Percentiles rank a stretch among this genome's conserved stretches.
Evolutionary conservation across 192 early-diverging fungal genomes (phyloP).

Genomic region (Oehlia diaphana): DNA sequence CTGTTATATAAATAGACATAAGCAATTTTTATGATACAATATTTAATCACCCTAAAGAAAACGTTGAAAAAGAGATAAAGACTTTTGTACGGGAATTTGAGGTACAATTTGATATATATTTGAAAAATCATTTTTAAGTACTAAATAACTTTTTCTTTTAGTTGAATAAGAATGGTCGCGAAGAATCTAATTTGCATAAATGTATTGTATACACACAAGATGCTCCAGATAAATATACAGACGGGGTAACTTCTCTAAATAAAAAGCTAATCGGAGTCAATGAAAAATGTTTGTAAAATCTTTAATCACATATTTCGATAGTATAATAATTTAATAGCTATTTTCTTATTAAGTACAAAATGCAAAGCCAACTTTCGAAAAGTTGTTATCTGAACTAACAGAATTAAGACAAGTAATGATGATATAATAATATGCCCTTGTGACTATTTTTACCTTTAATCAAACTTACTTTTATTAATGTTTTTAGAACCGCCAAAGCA

Average conservation of each 20-base stretch:
- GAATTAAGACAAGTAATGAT: constrained; percentile 2
- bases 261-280: not conserved
- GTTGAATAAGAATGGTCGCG: constrained; percentile 4
- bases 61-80: constrained; percentile 16
- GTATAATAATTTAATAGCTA: too few species aligned
- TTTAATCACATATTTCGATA: not conserved
- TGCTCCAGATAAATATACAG: constrained; percentile 16
- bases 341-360: constrained; percentile 9
- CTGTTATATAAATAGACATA: not conserved
- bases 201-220: not conserved
- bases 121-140: not conserved
- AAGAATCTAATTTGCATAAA: not conserved
- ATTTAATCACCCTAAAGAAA: constrained; percentile 22
- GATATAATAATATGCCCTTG: not conserved
- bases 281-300: not conserved
- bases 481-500: not conserved
- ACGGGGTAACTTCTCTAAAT: not conserved
- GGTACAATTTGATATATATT: not conserved
- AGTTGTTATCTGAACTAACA: not conserved
- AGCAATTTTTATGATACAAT: constrained; percentile 14
- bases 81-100: constrained; percentile 21
- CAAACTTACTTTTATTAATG: not conserved
- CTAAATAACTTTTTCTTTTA: not conserved
- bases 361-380: not conserved
- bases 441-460: not conserved